Percentiles rank a stretch among this genome's conserved stretches.
Evolutionary conservation across 225 moss, liverwort and hornwort genomes (phyloP).

Genomic region (Bryum argenteum): DNA sequence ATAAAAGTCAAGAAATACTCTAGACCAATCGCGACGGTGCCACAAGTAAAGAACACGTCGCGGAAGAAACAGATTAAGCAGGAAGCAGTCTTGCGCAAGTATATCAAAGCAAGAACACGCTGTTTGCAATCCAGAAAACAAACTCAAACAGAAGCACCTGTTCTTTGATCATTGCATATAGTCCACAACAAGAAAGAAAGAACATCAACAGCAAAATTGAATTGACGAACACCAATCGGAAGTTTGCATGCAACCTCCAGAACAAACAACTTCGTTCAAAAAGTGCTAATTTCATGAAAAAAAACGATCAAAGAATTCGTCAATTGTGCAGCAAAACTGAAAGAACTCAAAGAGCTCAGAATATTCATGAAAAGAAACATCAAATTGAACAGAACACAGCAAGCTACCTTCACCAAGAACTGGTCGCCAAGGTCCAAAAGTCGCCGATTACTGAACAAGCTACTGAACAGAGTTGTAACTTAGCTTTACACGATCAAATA

Average conservation of each 20-base stretch:
- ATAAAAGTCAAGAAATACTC: conserved; percentile 3
- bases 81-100: background rate
- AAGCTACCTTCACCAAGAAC: conserved; percentile 25
- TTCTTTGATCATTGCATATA: too few relatives aligned
- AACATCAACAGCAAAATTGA: background rate
- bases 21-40: background rate
- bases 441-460: background rate
- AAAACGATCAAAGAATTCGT: too few relatives aligned
- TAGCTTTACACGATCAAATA: background rate
- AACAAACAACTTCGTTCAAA: too few relatives aligned
- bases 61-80: background rate
- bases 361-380: too few relatives aligned
- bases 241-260: too few relatives aligned
- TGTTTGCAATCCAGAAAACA: background rate
- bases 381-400: too few relatives aligned
- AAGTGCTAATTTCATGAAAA: too few relatives aligned
- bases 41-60: background rate
- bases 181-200: background rate
- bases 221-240: background rate
- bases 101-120: background rate
- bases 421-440: conserved; percentile 6
- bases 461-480: background rate
- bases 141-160: background rate
- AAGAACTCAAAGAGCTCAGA: too few relatives aligned
- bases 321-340: too few relatives aligned